Conservation (phyloP, 2,329 filamentous ascomycete genomes). For the Cephalotrichum gorgonifer region DNA sequence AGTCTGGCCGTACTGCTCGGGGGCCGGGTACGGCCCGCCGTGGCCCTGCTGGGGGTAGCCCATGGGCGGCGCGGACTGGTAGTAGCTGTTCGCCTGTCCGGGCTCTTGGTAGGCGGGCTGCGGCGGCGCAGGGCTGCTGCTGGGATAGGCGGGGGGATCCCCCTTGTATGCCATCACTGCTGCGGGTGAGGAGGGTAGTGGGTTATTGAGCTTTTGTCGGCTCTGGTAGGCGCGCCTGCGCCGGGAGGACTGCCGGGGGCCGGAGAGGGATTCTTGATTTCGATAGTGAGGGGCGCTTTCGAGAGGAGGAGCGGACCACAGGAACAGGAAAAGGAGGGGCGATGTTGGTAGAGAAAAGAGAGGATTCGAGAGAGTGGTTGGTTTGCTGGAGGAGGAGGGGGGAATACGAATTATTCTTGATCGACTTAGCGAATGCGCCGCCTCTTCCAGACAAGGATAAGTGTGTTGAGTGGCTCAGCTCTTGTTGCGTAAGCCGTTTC, state of each 20-base stretch:
- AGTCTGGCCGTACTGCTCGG: constrained; percentile 21
- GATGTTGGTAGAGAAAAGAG: too few species aligned
- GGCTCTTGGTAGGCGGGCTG: constrained; percentile 31
- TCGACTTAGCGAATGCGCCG: too few species aligned
- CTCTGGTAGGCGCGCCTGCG: neutral
- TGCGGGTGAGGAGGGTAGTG: neutral
- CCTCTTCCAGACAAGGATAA: too few species aligned
- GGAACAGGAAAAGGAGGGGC: too few species aligned
- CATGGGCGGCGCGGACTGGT: constrained; percentile 11
- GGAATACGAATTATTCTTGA: too few species aligned
- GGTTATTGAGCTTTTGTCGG: neutral
- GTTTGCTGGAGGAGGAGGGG: too few species aligned
- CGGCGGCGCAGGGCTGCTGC: constrained; percentile 22
- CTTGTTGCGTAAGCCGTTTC: too few species aligned
- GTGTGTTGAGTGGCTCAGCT: too few species aligned
- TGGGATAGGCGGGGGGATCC: constrained; percentile 37
- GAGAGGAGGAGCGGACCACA: too few species aligned
- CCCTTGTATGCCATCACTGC: constrained; percentile 31
- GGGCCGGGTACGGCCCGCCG: constrained; percentile 21
- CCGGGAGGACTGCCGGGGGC: neutral
- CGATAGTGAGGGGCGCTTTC: too few species aligned
- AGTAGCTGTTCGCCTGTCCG: constrained; percentile 17
- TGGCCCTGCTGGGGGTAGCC: constrained; percentile 20
- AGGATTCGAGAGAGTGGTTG: too few species aligned
- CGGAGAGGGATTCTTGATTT: too few species aligned